Conservation (phyloP, 2,329 filamentous ascomycete genomes). For the Colletotrichum kahawae region DNA sequence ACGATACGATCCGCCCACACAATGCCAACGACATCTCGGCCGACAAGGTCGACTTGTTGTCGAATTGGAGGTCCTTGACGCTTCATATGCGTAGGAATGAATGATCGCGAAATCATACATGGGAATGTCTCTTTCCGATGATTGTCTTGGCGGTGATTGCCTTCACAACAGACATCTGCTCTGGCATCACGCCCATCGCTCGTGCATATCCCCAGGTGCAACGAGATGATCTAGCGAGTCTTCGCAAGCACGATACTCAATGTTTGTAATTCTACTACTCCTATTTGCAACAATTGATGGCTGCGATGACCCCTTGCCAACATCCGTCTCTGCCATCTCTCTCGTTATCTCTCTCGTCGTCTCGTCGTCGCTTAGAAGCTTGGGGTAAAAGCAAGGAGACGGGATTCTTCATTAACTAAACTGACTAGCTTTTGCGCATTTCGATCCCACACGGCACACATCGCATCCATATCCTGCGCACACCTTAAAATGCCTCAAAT, state of each 20-base stretch:
- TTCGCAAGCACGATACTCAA: neutral
- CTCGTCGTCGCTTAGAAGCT: neutral
- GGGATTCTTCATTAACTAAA: neutral
- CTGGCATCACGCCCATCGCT: neutral
- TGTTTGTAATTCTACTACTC: neutral
- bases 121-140: neutral
- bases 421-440: neutral
- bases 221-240: neutral
- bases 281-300: neutral
- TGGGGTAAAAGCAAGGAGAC: neutral
- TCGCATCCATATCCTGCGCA: conserved; percentile 17
- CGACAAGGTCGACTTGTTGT: neutral
- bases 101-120: neutral
- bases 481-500: conserved; percentile 24
- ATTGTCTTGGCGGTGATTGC: neutral
- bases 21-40: neutral
- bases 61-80: neutral
- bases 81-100: neutral
- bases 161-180: neutral
- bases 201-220: neutral
- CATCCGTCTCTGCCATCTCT: neutral
- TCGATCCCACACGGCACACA: neutral
- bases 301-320: neutral
- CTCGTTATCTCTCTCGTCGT: neutral
- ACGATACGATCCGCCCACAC: neutral